Evolutionary conservation across 495 filamentous ascomycete genomes (phyloP), one percentile per base, ranked within the genome.

Genomic region (Hypoxylon intermedium): DNA sequence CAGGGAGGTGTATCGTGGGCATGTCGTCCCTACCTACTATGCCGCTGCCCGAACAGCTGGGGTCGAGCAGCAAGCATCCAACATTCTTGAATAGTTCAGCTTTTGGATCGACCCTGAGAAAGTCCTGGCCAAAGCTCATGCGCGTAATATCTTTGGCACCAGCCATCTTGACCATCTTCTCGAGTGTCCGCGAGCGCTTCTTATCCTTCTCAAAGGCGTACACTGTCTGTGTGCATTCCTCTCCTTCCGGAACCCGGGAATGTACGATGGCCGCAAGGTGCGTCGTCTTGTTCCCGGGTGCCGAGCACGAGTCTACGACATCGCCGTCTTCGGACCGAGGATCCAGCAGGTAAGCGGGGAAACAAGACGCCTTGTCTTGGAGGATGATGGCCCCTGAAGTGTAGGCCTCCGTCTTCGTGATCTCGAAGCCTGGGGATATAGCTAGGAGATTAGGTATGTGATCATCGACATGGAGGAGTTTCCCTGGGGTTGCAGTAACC

Each of bases 211-310:
- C 90, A 67, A 85, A 91, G 0, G 90, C 90, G 47, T 82, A 79
- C 28, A 93, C 80, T 6, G 53, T 80, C 47, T 72, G 71, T 20
- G 13, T 31, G 11, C 42, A 70, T 37, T 66, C 70, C 49, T 52
- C 65, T 7, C 61, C 67, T 41, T 60, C 60, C 1, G 63, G 59
- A 9, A 58, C 45, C 44, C 54, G 64, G 44, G 76, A 75, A 15
- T 74, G 69, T 9, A 89, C 59, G 12, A 97, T 79, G 2, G 90
- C 88, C 9, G 92, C 92, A 42, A 97, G 73, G 76, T 98, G 94
- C 3, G 94, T 97, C 1, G 94, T 97, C 73, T 98, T 98, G 68
- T 98, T 98, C 6, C 94, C 94, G 5, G 94, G 94, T 5, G 94
- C 94, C 0, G 94, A 88, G 69, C 93, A 97, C 0, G 90, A 89